phyloP scores from a whole-genome alignment of 768 basidiomycete genomes.

The Psilocybe cyanescens region DNA sequence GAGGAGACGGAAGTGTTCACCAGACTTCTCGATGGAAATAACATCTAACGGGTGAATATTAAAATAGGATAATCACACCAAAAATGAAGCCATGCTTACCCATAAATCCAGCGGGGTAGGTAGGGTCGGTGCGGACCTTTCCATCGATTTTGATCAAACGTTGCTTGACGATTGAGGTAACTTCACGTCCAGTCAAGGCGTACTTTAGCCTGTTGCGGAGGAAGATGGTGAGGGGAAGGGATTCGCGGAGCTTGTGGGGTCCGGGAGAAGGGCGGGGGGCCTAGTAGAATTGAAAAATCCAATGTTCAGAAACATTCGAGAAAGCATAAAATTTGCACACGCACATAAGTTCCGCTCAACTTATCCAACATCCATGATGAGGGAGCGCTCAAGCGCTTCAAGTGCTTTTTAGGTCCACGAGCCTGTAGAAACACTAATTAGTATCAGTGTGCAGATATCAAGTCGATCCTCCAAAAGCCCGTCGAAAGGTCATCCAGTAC shows the following conservation, averaged over 20 bases:
- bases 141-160: slow-evolving; percentile 97
- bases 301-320: slow-evolving; percentile 16
- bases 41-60: slow-evolving; percentile 63
- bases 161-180: slow-evolving; percentile 92
- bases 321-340: slow-evolving; percentile 30
- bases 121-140: slow-evolving; percentile 98
- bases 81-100: slow-evolving; percentile 52
- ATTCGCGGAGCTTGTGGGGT: slow-evolving; percentile 99
- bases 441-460: slow-evolving; percentile 19
- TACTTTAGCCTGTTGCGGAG: slow-evolving; percentile 99
- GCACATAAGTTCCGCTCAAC: slow-evolving; percentile 91
- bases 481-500: slow-evolving; percentile 43
- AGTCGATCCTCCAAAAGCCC: slow-evolving; percentile 21
- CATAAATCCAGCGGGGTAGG: slow-evolving; percentile 97
- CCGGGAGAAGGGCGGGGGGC: slow-evolving; percentile 97
- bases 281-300: slow-evolving; percentile 39
- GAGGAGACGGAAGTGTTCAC: slow-evolving; percentile 98
- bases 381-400: slow-evolving; percentile 96
- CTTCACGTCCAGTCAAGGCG: slow-evolving; percentile 96
- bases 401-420: slow-evolving; percentile 98
- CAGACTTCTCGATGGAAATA: slow-evolving; percentile 95
- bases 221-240: slow-evolving; percentile 95
- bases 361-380: slow-evolving; percentile 99
- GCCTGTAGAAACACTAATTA: slow-evolving; percentile 55
- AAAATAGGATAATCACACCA: not conserved